Evolutionary conservation across 2,329 filamentous ascomycete species (phyloP).

Genomic region (Fusarium continuum): DNA sequence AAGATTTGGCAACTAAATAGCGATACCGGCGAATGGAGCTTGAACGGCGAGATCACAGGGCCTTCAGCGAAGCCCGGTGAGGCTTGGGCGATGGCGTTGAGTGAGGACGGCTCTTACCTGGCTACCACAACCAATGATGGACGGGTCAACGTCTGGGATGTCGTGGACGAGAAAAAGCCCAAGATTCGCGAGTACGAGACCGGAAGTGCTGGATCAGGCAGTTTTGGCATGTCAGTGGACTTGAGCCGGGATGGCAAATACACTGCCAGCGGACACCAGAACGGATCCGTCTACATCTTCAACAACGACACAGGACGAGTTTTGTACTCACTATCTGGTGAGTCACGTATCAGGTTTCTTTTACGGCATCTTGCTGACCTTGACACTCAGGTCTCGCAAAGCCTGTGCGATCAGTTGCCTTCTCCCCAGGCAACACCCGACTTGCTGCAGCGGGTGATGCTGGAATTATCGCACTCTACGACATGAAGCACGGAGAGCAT

Average conservation of each 20-base stretch:
- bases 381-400: slow-evolving; percentile 75
- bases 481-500: slow-evolving; percentile 91
- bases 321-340: slow-evolving; percentile 84
- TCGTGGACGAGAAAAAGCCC: slow-evolving; percentile 61
- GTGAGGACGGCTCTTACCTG: slow-evolving; percentile 82
- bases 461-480: slow-evolving; percentile 88
- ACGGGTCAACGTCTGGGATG: slow-evolving; percentile 88
- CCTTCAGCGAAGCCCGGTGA: slow-evolving; percentile 69
- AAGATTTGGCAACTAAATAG: slow-evolving; percentile 78
- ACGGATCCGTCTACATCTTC: slow-evolving; percentile 92
- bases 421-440: slow-evolving; percentile 85
- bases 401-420: slow-evolving; percentile 84
- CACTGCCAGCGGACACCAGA: slow-evolving; percentile 93
- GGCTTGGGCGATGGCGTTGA: slow-evolving; percentile 88
- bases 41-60: slow-evolving; percentile 53
- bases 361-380: slow-evolving; percentile 11
- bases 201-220: slow-evolving; percentile 72
- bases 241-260: slow-evolving; percentile 81
- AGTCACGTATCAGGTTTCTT: slow-evolving; percentile 33
- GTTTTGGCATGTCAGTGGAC: slow-evolving; percentile 90
- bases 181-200: slow-evolving; percentile 89
- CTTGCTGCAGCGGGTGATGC: slow-evolving; percentile 92
- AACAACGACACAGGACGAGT: slow-evolving; percentile 89
- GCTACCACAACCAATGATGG: slow-evolving; percentile 91
- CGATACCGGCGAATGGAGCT: slow-evolving; percentile 64